A percentile compares a stretch with the other conserved stretches of the same genome.
Conservation (phyloP, 2,329 filamentous ascomycete genomes). For the Trichophyton verrucosum region DNA sequence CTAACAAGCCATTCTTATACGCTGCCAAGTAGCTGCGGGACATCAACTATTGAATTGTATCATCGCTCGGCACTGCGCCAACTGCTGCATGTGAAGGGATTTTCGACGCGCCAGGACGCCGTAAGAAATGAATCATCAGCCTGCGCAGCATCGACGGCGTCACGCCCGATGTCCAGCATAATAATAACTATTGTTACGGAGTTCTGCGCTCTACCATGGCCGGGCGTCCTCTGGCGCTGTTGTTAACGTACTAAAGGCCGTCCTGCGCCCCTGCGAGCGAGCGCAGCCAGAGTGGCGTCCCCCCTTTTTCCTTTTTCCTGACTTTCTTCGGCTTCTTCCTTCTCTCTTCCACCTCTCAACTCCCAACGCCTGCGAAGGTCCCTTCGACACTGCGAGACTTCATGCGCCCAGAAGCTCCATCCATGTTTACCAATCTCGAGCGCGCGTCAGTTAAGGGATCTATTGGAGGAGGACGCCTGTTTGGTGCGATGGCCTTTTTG, state of each 20-base stretch:
- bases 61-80: background rate
- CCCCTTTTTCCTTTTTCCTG: background rate
- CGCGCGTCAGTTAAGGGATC: background rate
- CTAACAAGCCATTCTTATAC: background rate
- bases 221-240: background rate
- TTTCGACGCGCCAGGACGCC: background rate
- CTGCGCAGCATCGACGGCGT: background rate
- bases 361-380: no score
- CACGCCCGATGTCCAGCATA: background rate
- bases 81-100: background rate
- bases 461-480: background rate
- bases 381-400: background rate
- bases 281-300: background rate
- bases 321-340: background rate
- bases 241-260: background rate
- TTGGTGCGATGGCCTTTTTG: conserved; percentile 2
- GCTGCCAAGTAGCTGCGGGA: background rate
- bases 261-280: background rate
- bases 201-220: background rate
- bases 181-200: no score
- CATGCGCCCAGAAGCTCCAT: background rate
- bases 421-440: background rate
- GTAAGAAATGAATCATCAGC: background rate
- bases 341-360: background rate
- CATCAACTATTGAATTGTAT: conserved; percentile 1